A percentile compares a stretch with the other conserved stretches of the same genome.
phyloP scores from a whole-genome alignment of 2,329 filamentous ascomycete species.

The Cercospora zeina region DNA sequence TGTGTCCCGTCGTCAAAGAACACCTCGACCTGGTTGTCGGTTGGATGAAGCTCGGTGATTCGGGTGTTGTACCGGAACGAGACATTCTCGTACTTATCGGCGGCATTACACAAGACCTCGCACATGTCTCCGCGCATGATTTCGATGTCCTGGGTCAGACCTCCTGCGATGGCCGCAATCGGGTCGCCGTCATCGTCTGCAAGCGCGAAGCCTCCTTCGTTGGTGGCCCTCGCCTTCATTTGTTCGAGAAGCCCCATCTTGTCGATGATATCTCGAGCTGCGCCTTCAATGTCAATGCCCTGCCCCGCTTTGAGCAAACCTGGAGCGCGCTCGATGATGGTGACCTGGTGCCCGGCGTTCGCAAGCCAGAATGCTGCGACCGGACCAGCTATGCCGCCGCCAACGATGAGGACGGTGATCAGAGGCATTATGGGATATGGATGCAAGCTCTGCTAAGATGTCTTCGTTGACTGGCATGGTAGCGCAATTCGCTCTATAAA shows the following conservation, averaged over 20 bases:
- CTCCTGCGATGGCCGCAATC: conserved; percentile 15
- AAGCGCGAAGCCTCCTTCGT: conserved; percentile 32
- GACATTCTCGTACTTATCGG: conserved; percentile 19
- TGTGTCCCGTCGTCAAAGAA: conserved; percentile 16
- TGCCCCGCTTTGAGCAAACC: conserved; percentile 25
- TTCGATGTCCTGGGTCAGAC: conserved; percentile 29
- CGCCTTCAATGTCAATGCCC: conserved; percentile 33
- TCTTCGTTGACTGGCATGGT: neutral
- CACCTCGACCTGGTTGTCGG: conserved; percentile 4
- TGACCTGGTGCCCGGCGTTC: conserved; percentile 25
- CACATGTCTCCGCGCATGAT: conserved; percentile 53
- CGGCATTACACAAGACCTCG: conserved; percentile 43
- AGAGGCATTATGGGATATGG: conserved; percentile 5
- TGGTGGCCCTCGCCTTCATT: conserved; percentile 30
- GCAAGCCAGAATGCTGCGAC: conserved; percentile 41
- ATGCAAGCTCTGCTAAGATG: conserved; percentile 2
- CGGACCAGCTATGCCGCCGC: conserved; percentile 38
- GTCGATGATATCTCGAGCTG: conserved; percentile 28
- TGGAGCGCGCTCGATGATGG: conserved; percentile 18
- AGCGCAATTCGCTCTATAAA: neutral
- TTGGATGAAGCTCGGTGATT: conserved; percentile 11
- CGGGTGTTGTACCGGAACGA: conserved; percentile 14
- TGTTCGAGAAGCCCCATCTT: conserved; percentile 31
- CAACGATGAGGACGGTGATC: conserved; percentile 38
- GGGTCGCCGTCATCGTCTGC: conserved; percentile 27